Evolutionary conservation across 306 rosid genomes (phyloP).

Genomic region (Crotalaria pallida): DNA sequence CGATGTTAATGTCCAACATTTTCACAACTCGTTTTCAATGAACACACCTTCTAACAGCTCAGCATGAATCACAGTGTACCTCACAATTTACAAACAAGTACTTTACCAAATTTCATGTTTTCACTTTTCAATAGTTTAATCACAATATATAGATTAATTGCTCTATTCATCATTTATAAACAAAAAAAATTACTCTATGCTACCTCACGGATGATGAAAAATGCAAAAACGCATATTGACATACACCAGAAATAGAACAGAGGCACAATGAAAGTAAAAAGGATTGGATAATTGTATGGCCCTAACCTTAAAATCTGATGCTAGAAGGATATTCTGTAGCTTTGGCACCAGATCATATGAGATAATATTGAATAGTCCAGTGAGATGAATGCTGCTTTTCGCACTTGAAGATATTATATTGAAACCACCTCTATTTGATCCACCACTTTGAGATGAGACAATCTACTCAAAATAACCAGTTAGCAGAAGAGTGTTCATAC

Average conservation of each 20-base stretch:
- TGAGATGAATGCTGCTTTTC: constrained; percentile 59
- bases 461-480: constrained; percentile 41
- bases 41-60: constrained; percentile 6
- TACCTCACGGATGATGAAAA: neutral
- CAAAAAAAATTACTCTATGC: no score
- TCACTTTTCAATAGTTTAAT: neutral
- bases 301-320: constrained; percentile 75
- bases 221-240: neutral
- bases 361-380: constrained; percentile 86
- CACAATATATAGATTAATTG: constrained; percentile 3
- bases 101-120: constrained; percentile 15
- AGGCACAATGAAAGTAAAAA: neutral
- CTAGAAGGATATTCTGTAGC: constrained; percentile 61
- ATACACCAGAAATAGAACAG: no score
- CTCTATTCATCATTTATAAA: neutral
- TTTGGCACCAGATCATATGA: constrained; percentile 88
- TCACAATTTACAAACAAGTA: neutral
- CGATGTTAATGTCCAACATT: neutral
- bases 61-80: neutral
- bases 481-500: neutral
- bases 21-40: constrained; percentile 2
- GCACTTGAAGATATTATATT: constrained; percentile 59
- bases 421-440: constrained; percentile 83
- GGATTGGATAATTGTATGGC: neutral
- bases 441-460: constrained; percentile 77